A percentile compares a stretch with the other conserved stretches of the same genome.
phyloP scores from a whole-genome alignment of 1,284 basidiomycete species.

The Pseudozyma flocculosa region DNA sequence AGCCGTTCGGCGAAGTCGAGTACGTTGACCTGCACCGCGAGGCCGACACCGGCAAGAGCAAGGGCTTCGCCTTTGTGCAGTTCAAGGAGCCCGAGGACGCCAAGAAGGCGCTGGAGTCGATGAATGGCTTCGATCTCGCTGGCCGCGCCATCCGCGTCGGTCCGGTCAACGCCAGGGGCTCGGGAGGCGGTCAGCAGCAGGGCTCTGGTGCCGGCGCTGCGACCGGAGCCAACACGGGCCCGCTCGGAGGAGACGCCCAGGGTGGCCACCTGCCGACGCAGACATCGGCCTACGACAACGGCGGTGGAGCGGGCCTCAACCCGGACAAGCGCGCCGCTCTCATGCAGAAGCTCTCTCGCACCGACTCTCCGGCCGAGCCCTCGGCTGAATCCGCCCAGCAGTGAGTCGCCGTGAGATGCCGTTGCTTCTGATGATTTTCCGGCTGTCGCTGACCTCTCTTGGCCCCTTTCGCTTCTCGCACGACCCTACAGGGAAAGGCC shows the following conservation, averaged over 20 bases:
- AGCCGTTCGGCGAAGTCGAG: conserved; percentile 80
- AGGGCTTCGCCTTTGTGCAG: conserved; percentile 84
- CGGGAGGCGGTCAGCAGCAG: conserved; percentile 5
- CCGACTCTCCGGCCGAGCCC: conserved; percentile 10
- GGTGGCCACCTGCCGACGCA: conserved; percentile 31
- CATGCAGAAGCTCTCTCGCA: conserved; percentile 56
- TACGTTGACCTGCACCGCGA: conserved; percentile 88
- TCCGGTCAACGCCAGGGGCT: conserved; percentile 44
- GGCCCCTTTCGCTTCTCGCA: neutral
- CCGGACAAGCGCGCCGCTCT: conserved; percentile 47
- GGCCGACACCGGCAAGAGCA: conserved; percentile 66
- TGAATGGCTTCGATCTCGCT: conserved; percentile 83
- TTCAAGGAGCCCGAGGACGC: conserved; percentile 64
- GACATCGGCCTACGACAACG: conserved; percentile 50
- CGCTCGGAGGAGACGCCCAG: neutral
- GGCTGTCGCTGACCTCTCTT: neutral
- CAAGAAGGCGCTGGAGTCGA: conserved; percentile 68
- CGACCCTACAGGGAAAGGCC: conserved; percentile 15
- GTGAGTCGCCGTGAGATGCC: neutral
- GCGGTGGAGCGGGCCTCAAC: conserved; percentile 51
- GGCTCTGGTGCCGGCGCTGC: neutral
- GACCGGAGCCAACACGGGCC: conserved; percentile 8
- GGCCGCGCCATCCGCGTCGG: conserved; percentile 74
- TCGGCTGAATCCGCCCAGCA: neutral
- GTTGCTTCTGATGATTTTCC: too few species aligned